Evolutionary conservation across 805 yeast genomes (phyloP).

Genomic region (Saturnispora kantuleensis): DNA sequence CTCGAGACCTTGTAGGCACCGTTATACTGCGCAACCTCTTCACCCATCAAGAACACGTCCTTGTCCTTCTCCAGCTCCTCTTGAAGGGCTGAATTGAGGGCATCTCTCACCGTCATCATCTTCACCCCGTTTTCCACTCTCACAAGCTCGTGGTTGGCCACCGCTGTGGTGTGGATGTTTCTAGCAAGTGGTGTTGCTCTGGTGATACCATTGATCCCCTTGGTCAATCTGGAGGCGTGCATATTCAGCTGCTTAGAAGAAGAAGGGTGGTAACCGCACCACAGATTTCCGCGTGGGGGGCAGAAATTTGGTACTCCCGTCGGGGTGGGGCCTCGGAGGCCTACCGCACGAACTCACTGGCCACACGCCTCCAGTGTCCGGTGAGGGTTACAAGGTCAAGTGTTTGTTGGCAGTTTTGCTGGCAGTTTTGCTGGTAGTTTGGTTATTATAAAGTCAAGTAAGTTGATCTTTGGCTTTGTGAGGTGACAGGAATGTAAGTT

Average conservation of each 20-base stretch:
- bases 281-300: constrained; percentile 6
- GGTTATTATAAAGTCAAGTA: too few relatives aligned
- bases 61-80: constrained; percentile 97
- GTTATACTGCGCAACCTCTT: constrained; percentile 97
- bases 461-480: too few relatives aligned
- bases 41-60: constrained; percentile 92
- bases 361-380: too few relatives aligned
- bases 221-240: background rate
- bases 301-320: background rate
- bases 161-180: constrained; percentile 3
- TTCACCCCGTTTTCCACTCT: constrained; percentile 17
- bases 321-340: too few relatives aligned
- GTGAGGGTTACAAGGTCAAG: too few relatives aligned
- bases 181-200: background rate
- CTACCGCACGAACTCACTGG: too few relatives aligned
- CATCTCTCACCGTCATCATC: constrained; percentile 90
- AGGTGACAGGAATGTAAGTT: too few relatives aligned
- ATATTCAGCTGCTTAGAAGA: background rate
- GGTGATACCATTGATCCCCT: background rate
- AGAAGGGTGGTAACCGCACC: constrained; percentile 1
- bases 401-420: too few relatives aligned
- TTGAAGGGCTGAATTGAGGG: constrained; percentile 86
- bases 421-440: too few relatives aligned
- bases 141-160: constrained; percentile 9
- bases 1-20: constrained; percentile 98